Evolutionary conservation across 2,329 filamentous ascomycete species (phyloP), one percentile per base, ranked within the genome.

Genomic region (Blastomyces parvus): DNA sequence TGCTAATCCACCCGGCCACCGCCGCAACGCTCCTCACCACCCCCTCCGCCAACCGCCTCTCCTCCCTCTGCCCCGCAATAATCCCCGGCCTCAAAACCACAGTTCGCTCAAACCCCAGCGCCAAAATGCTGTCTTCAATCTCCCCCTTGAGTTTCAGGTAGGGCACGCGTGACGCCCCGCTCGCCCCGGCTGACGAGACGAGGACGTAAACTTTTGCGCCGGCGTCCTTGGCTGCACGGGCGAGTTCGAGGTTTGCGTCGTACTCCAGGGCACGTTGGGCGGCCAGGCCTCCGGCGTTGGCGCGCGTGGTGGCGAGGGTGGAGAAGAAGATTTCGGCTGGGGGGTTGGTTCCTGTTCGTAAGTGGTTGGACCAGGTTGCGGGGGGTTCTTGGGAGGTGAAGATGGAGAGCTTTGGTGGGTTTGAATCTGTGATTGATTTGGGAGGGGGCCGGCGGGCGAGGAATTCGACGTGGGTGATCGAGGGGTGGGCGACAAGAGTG

Each of bases 261-360:
- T 91, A 85, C 78, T 97, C 93, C 67, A 97, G 89, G 72, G 89
- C 89, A 78, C 90, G 88, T 77, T 97, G 93, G 66, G 87, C 86
- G 36, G 86, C 87, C 67, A 96, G 78, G 63, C 88, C 82, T 65
- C 92, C 92, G 0, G 91, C 91, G 14, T 82, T 81, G 0, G 80
- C 88, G 59, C 86, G 84, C 0, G 92, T 97, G 2, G 91, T 96
- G 64, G 88, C 93, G 0, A 97, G 82, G 1, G 85, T 85, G 1
- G 89, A 91, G 77, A 93, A 86, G 78, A 94, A 87, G 67, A 88
- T 79, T 0, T 79, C 73, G 33, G 30, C 30, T 0, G 89, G 86
- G 0, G 80, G 66, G 0, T 86, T 83, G 0, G 77, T 71, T 56
- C 88, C 76, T 42, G 79, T 75, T 7, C 80, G 72, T 59, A 94